These are phyloP conservation scores for Starmera dryadoides DNA, from an alignment of 805 yeast genomes.

Conservation along the genomic window DNA sequence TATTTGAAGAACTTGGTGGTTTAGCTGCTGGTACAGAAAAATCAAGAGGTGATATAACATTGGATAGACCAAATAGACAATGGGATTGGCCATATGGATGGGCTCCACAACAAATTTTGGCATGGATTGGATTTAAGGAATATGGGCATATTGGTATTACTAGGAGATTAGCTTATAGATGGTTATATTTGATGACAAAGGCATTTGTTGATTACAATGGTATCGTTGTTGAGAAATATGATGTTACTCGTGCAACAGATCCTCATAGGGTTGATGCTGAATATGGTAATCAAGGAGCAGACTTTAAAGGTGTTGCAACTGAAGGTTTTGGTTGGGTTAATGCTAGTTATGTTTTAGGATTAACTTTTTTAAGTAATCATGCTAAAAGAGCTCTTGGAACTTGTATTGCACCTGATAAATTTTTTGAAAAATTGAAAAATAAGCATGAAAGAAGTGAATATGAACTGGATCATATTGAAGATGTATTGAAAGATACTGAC, in stretches of 20 bases:
- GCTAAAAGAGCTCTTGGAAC: slow-evolving; percentile 77
- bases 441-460: slow-evolving; percentile 15
- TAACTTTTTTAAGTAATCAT: slow-evolving; percentile 54
- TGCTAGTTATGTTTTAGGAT: slow-evolving; percentile 72
- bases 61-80: slow-evolving; percentile 80
- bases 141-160: slow-evolving; percentile 66
- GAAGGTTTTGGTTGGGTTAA: slow-evolving; percentile 99
- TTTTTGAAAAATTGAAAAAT: slow-evolving; percentile 16
- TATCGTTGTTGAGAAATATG: slow-evolving; percentile 91
- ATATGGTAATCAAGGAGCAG: slow-evolving; percentile 94
- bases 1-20: slow-evolving; percentile 85
- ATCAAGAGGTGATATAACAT: slow-evolving; percentile 64
- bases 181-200: slow-evolving; percentile 86
- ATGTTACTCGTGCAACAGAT: slow-evolving; percentile 73
- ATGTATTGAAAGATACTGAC: neutral
- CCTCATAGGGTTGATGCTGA: slow-evolving; percentile 94
- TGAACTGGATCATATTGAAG: slow-evolving; percentile 5
- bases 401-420: slow-evolving; percentile 23
- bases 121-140: slow-evolving; percentile 78
- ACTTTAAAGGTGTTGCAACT: slow-evolving; percentile 84
- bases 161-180: slow-evolving; percentile 68
- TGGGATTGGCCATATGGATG: slow-evolving; percentile 99
- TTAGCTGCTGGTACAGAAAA: slow-evolving; percentile 73
- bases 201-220: slow-evolving; percentile 92
- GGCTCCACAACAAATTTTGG: slow-evolving; percentile 96